Percentiles rank a stretch among this genome's conserved stretches.
Conservation (phyloP, 2,329 filamentous ascomycete species). For the Atkinsonella hypoxylon region DNA sequence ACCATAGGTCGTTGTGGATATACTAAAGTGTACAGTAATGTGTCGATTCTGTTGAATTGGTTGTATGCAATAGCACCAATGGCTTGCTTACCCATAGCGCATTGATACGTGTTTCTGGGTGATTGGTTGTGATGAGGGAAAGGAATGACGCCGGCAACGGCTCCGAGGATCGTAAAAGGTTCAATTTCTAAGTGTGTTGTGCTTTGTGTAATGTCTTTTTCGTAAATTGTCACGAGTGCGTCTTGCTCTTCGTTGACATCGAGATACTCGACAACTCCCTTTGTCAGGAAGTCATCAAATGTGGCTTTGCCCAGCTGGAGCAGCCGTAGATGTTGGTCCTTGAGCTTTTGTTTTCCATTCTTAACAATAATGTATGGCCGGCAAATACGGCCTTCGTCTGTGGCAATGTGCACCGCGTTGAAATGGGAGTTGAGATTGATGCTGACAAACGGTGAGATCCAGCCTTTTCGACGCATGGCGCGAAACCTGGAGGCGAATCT, state of each 20-base stretch:
- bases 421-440: constrained; percentile 94
- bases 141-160: constrained; percentile 90
- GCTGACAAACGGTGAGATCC: constrained; percentile 91
- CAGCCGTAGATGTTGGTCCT: constrained; percentile 63
- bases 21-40: constrained; percentile 88
- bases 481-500: constrained; percentile 77
- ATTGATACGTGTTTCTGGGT: constrained; percentile 96
- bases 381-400: constrained; percentile 93
- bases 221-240: constrained; percentile 81
- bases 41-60: constrained; percentile 94
- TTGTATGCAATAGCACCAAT: constrained; percentile 98
- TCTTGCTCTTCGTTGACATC: constrained; percentile 99
- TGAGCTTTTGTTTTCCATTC: constrained; percentile 72
- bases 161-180: constrained; percentile 90
- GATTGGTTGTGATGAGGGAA: constrained; percentile 99
- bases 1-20: constrained; percentile 98
- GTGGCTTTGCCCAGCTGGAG: constrained; percentile 73
- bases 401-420: constrained; percentile 85
- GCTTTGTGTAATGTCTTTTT: constrained; percentile 66
- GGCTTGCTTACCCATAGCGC: constrained; percentile 99
- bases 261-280: constrained; percentile 88
- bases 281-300: constrained; percentile 87
- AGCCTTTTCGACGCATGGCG: constrained; percentile 74
- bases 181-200: constrained; percentile 97
- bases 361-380: constrained; percentile 92